Conservation (phyloP, 2,329 filamentous ascomycete genomes). For the Neonectria punicea region DNA sequence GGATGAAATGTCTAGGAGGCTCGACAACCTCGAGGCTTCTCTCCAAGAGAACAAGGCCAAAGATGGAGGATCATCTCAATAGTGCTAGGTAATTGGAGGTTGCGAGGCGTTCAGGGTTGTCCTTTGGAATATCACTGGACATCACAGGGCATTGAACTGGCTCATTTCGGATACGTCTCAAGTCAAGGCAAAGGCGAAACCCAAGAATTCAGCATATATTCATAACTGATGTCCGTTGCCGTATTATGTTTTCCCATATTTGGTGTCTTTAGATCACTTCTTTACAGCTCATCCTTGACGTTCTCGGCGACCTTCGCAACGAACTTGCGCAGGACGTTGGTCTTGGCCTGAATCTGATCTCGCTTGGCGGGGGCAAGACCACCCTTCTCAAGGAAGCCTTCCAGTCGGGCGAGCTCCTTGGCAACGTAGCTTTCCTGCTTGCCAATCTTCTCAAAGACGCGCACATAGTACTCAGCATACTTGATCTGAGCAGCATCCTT, state of each 20-base stretch:
- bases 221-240: slow-evolving; percentile 20
- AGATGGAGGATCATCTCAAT: slow-evolving; percentile 51
- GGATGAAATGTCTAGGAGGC: slow-evolving; percentile 90
- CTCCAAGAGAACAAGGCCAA: slow-evolving; percentile 68
- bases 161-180: slow-evolving; percentile 22
- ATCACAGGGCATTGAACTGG: slow-evolving; percentile 23
- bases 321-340: slow-evolving; percentile 89
- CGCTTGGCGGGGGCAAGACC: slow-evolving; percentile 86
- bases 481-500: slow-evolving; percentile 73
- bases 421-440: slow-evolving; percentile 80
- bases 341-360: slow-evolving; percentile 86
- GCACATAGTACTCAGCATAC: slow-evolving; percentile 94
- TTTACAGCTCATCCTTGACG: slow-evolving; percentile 54
- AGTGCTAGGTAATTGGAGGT: slow-evolving; percentile 27
- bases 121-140: slow-evolving; percentile 24
- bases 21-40: slow-evolving; percentile 84
- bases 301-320: slow-evolving; percentile 71
- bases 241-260: slow-evolving; percentile 25
- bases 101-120: slow-evolving; percentile 31
- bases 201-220: slow-evolving; percentile 36
- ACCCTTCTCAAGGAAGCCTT: slow-evolving; percentile 85
- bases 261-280: slow-evolving; percentile 12
- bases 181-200: slow-evolving; percentile 32
- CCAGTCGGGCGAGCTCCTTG: slow-evolving; percentile 86
- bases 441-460: slow-evolving; percentile 86